Percentiles rank a stretch among this genome's conserved stretches.
Evolutionary conservation across 768 basidiomycete genomes (phyloP).

Genomic region (Russula foetens): DNA sequence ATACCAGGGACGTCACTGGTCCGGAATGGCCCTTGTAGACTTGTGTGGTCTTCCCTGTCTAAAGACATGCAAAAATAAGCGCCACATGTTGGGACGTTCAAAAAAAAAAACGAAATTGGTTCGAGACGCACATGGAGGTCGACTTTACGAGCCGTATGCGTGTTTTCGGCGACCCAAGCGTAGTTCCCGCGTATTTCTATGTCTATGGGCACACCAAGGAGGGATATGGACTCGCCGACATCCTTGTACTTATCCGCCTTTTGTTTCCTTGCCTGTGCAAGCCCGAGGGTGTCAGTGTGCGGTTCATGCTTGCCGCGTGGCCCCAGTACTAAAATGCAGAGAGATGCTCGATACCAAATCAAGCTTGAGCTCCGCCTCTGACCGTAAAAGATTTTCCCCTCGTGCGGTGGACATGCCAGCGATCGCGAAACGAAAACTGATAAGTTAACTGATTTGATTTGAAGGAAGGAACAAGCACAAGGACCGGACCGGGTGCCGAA

Average conservation of each 20-base stretch:
- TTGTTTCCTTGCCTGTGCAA: constrained; percentile 50
- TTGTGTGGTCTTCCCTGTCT: constrained; percentile 78
- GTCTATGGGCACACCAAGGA: constrained; percentile 66
- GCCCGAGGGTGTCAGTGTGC: neutral
- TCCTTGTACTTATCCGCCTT: constrained; percentile 66
- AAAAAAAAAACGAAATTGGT: too few species aligned
- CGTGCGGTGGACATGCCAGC: neutral
- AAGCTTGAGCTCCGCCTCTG: constrained; percentile 45
- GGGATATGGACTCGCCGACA: constrained; percentile 71
- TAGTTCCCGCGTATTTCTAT: constrained; percentile 54
- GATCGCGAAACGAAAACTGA: too few species aligned
- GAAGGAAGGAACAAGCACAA: too few species aligned
- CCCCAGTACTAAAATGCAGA: neutral
- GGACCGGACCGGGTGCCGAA: neutral
- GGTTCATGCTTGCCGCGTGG: neutral
- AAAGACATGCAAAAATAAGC: neutral
- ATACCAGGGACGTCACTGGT: constrained; percentile 78
- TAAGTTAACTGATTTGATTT: too few species aligned
- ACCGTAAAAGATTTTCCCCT: constrained; percentile 12
- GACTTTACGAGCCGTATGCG: constrained; percentile 61
- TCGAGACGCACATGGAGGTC: constrained; percentile 57
- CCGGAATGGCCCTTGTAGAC: constrained; percentile 79
- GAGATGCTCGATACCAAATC: constrained; percentile 42
- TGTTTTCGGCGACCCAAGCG: constrained; percentile 88
- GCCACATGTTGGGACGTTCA: too few species aligned